Conservation (phyloP, 805 yeast genomes). For the Kazachstania kunashirensis region DNA sequence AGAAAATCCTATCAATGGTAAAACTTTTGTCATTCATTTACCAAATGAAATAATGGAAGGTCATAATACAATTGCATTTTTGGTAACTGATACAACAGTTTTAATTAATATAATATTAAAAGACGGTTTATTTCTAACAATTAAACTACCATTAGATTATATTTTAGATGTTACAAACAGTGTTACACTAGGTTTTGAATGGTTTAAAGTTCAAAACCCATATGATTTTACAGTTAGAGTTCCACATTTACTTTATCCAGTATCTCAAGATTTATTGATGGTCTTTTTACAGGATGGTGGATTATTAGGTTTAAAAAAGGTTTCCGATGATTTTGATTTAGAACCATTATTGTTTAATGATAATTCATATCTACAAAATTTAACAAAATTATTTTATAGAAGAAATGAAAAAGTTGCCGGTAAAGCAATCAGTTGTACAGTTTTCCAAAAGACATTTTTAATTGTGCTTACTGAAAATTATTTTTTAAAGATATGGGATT, state of each 20-base stretch:
- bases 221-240: constrained; percentile 49
- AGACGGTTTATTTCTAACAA: constrained; percentile 18
- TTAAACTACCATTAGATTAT: constrained; percentile 19
- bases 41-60: constrained; percentile 19
- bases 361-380: constrained; percentile 35
- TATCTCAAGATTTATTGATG: constrained; percentile 38
- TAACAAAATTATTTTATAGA: constrained; percentile 23
- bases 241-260: constrained; percentile 45
- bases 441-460: constrained; percentile 14
- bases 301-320: constrained; percentile 41
- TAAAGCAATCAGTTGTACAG: constrained; percentile 17
- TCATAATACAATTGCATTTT: constrained; percentile 17
- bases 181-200: constrained; percentile 26
- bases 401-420: constrained; percentile 7
- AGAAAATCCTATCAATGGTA: constrained; percentile 12
- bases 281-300: constrained; percentile 73
- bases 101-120: constrained; percentile 19
- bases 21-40: constrained; percentile 18
- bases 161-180: constrained; percentile 9
- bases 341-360: constrained; percentile 49
- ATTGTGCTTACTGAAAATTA: constrained; percentile 23
- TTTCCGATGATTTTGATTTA: constrained; percentile 15
- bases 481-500: constrained; percentile 26
- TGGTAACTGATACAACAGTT: constrained; percentile 3
- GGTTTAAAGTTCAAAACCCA: constrained; percentile 64